Conservation (phyloP, 2,329 filamentous ascomycete genomes). For the Domatiomyces catenatus region DNA sequence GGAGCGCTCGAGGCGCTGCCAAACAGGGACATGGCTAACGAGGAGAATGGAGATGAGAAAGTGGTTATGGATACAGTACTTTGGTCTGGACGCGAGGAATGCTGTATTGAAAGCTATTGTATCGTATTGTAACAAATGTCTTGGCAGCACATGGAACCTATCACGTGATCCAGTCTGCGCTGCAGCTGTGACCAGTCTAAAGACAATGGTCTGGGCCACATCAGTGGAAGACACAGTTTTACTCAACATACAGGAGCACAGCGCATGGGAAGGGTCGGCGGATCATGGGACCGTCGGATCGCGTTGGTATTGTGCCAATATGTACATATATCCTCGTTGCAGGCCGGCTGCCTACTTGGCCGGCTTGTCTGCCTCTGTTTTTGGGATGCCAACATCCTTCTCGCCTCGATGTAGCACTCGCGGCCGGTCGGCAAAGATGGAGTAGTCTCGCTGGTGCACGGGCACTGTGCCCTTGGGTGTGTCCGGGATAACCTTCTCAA, state of each 20-base stretch:
- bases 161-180: no score
- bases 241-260: neutral
- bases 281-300: neutral
- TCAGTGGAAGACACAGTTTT: neutral
- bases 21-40: neutral
- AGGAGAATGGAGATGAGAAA: neutral
- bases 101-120: no score
- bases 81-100: no score
- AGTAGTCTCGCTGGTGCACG: slow-evolving; percentile 52
- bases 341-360: slow-evolving; percentile 1
- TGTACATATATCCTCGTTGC: neutral
- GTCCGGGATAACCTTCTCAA: slow-evolving; percentile 68
- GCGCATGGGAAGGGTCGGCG: neutral
- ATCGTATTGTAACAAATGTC: no score
- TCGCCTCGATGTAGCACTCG: slow-evolving; percentile 12
- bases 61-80: no score
- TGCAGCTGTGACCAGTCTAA: neutral
- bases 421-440: slow-evolving; percentile 26
- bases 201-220: no score
- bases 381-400: slow-evolving; percentile 16
- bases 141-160: no score
- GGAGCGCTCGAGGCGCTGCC: neutral
- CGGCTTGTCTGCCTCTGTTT: slow-evolving; percentile 7
- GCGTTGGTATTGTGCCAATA: neutral
- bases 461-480: slow-evolving; percentile 54